phyloP scores from a whole-genome alignment of 208 protist genomes.

The Entamoeba dispar region DNA sequence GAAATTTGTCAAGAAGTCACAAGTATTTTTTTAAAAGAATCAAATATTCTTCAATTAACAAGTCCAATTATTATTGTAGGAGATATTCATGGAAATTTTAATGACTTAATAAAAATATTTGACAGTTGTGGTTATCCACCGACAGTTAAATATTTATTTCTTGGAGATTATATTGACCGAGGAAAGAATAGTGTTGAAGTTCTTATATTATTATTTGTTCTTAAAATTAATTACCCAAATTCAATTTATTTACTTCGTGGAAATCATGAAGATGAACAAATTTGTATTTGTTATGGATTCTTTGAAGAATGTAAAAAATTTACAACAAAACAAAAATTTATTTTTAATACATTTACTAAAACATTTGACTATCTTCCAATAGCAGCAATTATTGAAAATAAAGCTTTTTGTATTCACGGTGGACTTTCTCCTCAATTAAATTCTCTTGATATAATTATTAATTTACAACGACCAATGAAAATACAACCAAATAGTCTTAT shows the following conservation, averaged over 20 bases:
- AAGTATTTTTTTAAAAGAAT: slow-evolving; percentile 3
- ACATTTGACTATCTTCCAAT: slow-evolving; percentile 15
- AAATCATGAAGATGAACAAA: slow-evolving; percentile 18
- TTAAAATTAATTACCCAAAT: slow-evolving; percentile 7
- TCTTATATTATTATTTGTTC: not conserved
- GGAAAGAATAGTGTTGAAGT: slow-evolving; percentile 16
- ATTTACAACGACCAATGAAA: slow-evolving; percentile 29
- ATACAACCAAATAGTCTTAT: slow-evolving; percentile 26
- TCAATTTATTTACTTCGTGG: slow-evolving; percentile 7
- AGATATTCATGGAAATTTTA: slow-evolving; percentile 24
- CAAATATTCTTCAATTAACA: not conserved
- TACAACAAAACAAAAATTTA: not conserved
- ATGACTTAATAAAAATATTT: slow-evolving; percentile 22
- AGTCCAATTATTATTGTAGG: not conserved
- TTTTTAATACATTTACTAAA: not conserved
- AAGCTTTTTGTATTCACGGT: slow-evolving; percentile 58
- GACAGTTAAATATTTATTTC: slow-evolving; percentile 13
- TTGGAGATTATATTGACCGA: slow-evolving; percentile 28
- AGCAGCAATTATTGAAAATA: not conserved
- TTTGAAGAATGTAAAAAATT: slow-evolving; percentile 1
- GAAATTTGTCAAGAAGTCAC: not conserved
- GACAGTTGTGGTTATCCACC: not conserved
- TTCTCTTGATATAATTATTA: slow-evolving; percentile 1
- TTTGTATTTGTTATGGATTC: slow-evolving; percentile 9
- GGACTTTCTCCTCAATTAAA: slow-evolving; percentile 69